Evolutionary conservation across 2,329 filamentous ascomycete species (phyloP).

Genomic region (Phaeosphaeria sp.): DNA sequence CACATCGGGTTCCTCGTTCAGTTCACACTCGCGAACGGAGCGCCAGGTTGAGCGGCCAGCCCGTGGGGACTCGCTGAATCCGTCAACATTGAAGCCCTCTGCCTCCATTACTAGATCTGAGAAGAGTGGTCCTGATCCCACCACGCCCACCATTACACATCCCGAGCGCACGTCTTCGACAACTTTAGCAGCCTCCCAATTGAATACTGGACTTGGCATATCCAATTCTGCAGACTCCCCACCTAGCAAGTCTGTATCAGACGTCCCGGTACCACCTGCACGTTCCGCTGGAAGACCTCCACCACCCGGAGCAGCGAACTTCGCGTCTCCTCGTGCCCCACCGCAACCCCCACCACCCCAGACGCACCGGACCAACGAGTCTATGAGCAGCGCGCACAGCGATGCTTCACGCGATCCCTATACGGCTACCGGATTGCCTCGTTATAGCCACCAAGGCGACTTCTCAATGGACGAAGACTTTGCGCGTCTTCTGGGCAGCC

Average conservation of each 20-base stretch:
- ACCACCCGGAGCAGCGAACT: conserved; percentile 46
- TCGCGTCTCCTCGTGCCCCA: conserved; percentile 55
- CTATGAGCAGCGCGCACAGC: conserved; percentile 53
- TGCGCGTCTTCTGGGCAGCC: conserved; percentile 81
- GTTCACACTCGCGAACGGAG: conserved; percentile 33
- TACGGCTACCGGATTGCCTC: conserved; percentile 44
- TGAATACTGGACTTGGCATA: conserved; percentile 52
- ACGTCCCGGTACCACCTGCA: conserved; percentile 53
- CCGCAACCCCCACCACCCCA: conserved; percentile 51
- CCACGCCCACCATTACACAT: conserved; percentile 47
- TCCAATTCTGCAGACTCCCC: conserved; percentile 53
- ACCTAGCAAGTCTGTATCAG: conserved; percentile 47
- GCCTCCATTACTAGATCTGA: conserved; percentile 67
- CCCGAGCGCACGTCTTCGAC: conserved; percentile 51
- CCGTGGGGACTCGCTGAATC: conserved; percentile 66
- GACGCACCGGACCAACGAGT: conserved; percentile 51
- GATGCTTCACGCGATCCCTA: conserved; percentile 41
- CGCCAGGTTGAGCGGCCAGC: conserved; percentile 56
- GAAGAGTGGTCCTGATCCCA: conserved; percentile 50
- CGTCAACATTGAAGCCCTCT: conserved; percentile 54
- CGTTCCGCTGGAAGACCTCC: conserved; percentile 56
- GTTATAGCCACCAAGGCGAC: conserved; percentile 76
- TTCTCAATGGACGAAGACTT: conserved; percentile 97
- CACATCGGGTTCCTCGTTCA: conserved; percentile 46
- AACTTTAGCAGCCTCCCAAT: conserved; percentile 32